A percentile compares a stretch with the other conserved stretches of the same genome.
These are phyloP conservation scores for Phaffia tasmanica DNA, from an alignment of 768 basidiomycete genomes.

Conservation along the genomic window DNA sequence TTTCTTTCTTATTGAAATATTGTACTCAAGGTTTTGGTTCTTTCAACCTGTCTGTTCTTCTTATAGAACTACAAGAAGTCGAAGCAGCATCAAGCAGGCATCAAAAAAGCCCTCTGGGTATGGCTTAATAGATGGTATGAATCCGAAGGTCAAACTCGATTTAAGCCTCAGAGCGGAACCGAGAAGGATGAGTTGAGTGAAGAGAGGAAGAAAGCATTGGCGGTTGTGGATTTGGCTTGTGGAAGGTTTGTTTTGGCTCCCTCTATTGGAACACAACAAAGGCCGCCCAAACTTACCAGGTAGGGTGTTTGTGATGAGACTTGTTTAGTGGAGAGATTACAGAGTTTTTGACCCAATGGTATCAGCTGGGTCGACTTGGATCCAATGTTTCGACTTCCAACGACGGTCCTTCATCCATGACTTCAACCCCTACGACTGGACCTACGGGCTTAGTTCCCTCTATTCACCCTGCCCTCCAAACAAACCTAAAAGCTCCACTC, in stretches of 20 bases:
- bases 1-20: too few species aligned
- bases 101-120: conserved; percentile 9
- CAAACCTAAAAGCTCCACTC: conserved; percentile 27
- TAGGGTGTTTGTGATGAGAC: conserved; percentile 7
- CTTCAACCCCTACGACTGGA: conserved; percentile 1
- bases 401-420: conserved; percentile 20
- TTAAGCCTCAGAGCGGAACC: background rate
- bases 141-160: conserved; percentile 39
- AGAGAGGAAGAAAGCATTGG: conserved; percentile 29
- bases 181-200: conserved; percentile 35
- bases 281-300: background rate
- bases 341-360: conserved; percentile 53
- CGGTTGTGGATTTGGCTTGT: conserved; percentile 54
- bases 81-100: too few species aligned
- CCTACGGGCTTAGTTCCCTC: conserved; percentile 7
- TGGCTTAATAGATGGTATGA: conserved; percentile 38
- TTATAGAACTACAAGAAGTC: too few species aligned
- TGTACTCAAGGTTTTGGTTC: too few species aligned
- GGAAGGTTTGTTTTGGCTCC: conserved; percentile 32
- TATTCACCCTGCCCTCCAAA: conserved; percentile 28
- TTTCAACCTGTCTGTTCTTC: too few species aligned
- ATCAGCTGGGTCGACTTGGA: conserved; percentile 36
- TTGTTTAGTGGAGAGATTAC: conserved; percentile 54
- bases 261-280: background rate
- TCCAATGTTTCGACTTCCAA: background rate